Conservation (phyloP, 495 filamentous ascomycete genomes). For the Pseudevernia furfuracea region DNA sequence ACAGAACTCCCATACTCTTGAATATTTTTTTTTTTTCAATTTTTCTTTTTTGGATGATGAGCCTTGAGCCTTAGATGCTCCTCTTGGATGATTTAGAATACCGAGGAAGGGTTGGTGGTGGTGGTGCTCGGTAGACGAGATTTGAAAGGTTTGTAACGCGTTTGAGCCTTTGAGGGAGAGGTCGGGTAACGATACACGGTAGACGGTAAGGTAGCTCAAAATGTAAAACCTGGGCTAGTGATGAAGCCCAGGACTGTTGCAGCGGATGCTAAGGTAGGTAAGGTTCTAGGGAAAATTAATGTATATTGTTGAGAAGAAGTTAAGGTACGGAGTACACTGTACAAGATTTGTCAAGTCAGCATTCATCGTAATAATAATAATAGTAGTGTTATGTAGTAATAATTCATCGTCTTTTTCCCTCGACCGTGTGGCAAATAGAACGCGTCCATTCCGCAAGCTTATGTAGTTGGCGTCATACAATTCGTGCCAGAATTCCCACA, state of each 20-base stretch:
- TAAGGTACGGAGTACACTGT: no score
- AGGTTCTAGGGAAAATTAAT: background rate
- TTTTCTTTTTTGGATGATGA: background rate
- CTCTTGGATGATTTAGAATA: background rate
- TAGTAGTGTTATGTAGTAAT: no score
- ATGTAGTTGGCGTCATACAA: conserved; percentile 5
- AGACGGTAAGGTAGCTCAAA: background rate
- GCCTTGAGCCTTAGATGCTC: background rate
- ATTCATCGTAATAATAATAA: no score
- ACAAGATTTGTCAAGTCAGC: background rate
- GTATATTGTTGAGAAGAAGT: no score
- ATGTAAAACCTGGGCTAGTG: background rate
- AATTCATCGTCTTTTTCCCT: no score
- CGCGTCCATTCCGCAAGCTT: background rate
- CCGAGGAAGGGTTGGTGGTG: background rate
- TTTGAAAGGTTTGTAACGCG: background rate
- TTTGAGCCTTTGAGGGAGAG: background rate
- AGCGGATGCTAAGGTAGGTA: background rate
- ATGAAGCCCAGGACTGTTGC: background rate
- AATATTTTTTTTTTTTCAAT: background rate
- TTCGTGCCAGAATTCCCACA: background rate
- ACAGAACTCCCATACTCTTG: conserved; percentile 13
- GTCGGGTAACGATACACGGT: background rate
- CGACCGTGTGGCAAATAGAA: background rate
- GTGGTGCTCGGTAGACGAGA: background rate